Percentiles rank a stretch among this genome's conserved stretches.
Evolutionary conservation across 148 eudicot species (phyloP).

Genomic region (Cornus controversa): DNA sequence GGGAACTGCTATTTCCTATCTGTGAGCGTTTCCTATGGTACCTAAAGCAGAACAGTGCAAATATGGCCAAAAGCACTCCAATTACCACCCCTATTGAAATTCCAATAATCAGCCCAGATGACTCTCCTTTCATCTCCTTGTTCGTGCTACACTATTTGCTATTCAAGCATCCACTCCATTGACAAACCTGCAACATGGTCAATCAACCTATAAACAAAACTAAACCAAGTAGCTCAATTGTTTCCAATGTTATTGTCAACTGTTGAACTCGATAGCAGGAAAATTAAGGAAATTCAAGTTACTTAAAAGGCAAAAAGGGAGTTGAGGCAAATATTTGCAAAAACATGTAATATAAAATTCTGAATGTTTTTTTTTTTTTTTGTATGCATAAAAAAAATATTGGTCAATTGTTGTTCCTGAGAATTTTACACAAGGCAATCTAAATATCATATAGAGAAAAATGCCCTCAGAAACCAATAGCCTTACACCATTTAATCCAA

Average conservation of each 20-base stretch:
- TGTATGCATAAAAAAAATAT: not conserved
- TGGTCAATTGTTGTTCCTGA: not conserved
- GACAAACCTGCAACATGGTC: conserved; percentile 18
- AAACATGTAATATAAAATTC: not conserved
- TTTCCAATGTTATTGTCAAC: not conserved
- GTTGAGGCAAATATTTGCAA: not conserved
- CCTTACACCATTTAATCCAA: not conserved
- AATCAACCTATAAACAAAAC: not conserved
- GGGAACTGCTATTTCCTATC: conserved; percentile 69
- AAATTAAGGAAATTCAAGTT: not conserved
- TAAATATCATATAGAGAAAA: not conserved
- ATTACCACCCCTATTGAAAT: conserved; percentile 87
- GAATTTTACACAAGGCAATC: not conserved
- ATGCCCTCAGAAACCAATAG: not conserved
- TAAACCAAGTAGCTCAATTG: not conserved
- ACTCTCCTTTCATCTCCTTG: conserved; percentile 53
- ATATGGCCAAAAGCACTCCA: conserved; percentile 66
- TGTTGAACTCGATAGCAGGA: not conserved
- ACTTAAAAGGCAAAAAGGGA: not conserved
- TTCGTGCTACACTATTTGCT: conserved; percentile 10
- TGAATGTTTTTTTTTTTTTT: not conserved
- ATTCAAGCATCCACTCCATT: conserved; percentile 37
- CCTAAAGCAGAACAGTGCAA: conserved; percentile 60
- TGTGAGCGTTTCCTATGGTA: conserved; percentile 59
- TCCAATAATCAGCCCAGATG: conserved; percentile 70